A percentile compares a stretch with the other conserved stretches of the same genome.
Conservation (phyloP, 768 basidiomycete species). For the Pulveroboletus sp. region DNA sequence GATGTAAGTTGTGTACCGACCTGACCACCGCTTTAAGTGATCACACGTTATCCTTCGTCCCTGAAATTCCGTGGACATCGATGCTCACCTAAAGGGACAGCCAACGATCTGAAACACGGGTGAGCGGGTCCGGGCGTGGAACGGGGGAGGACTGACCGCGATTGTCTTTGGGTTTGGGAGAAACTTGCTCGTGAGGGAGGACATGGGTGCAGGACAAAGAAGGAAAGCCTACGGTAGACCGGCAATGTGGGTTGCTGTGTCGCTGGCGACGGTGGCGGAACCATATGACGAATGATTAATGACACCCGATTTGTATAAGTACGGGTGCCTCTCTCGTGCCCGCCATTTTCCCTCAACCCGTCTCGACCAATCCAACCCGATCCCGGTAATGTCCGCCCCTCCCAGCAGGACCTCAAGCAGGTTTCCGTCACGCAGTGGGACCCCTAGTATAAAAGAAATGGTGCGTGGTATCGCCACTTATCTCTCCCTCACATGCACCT, state of each 20-base stretch:
- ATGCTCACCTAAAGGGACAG: constrained; percentile 88
- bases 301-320: constrained; percentile 17
- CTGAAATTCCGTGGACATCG: no score
- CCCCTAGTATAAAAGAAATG: constrained; percentile 42
- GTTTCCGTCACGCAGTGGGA: constrained; percentile 37
- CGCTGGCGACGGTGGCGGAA: neutral
- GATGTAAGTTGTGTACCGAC: constrained; percentile 13
- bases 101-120: constrained; percentile 69
- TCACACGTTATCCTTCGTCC: no score
- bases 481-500: constrained; percentile 22
- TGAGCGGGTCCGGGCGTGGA: constrained; percentile 4
- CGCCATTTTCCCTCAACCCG: constrained; percentile 18
- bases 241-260: neutral
- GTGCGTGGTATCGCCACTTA: constrained; percentile 26
- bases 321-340: neutral
- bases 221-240: no score
- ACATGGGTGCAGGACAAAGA: constrained; percentile 15
- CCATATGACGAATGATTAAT: neutral
- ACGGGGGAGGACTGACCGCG: constrained; percentile 57
- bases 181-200: constrained; percentile 24
- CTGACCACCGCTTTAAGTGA: constrained; percentile 28
- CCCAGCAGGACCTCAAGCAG: constrained; percentile 28
- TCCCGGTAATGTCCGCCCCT: constrained; percentile 20
- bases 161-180: constrained; percentile 65
- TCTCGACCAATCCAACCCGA: constrained; percentile 7